Evolutionary conservation across 2,329 filamentous ascomycete species (phyloP).

Genomic region (Scytalidium sp.): DNA sequence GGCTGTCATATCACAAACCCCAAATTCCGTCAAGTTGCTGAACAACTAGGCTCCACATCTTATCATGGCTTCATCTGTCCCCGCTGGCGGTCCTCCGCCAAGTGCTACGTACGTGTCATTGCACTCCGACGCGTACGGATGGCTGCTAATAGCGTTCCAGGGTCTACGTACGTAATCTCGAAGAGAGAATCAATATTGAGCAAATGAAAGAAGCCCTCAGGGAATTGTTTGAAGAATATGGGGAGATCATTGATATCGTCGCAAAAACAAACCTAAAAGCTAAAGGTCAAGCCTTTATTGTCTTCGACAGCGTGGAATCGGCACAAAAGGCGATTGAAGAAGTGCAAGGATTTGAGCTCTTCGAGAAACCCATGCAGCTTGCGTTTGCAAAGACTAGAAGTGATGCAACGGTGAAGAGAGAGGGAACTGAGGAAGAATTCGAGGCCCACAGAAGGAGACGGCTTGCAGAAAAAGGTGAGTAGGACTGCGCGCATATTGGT

Average conservation of each 20-base stretch:
- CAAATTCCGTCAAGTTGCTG: not conserved
- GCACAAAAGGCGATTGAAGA: conserved; percentile 82
- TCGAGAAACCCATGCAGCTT: conserved; percentile 85
- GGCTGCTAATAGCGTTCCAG: conserved; percentile 35
- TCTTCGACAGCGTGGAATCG: conserved; percentile 80
- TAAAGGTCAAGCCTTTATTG: conserved; percentile 93
- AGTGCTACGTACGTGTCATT: conserved; percentile 73
- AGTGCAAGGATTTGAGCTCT: conserved; percentile 87
- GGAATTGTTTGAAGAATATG: conserved; percentile 85
- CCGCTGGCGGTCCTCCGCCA: conserved; percentile 27
- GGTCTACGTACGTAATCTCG: conserved; percentile 77
- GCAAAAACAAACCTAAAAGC: conserved; percentile 88
- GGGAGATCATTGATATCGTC: conserved; percentile 78
- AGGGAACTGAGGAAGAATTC: conserved; percentile 75
- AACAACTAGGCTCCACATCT: not conserved
- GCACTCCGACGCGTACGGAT: conserved; percentile 59
- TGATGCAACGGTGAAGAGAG: conserved; percentile 78
- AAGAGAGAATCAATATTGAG: conserved; percentile 86
- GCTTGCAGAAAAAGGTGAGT: conserved; percentile 82
- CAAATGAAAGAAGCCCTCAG: conserved; percentile 69
- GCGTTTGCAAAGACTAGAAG: conserved; percentile 79
- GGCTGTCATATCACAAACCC: not conserved
- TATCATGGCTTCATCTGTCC: conserved; percentile 4
- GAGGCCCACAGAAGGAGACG: conserved; percentile 83
- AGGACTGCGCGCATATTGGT: not conserved